Evolutionary conservation across 306 rosid species (phyloP).

Genomic region (Malus sieversii): DNA sequence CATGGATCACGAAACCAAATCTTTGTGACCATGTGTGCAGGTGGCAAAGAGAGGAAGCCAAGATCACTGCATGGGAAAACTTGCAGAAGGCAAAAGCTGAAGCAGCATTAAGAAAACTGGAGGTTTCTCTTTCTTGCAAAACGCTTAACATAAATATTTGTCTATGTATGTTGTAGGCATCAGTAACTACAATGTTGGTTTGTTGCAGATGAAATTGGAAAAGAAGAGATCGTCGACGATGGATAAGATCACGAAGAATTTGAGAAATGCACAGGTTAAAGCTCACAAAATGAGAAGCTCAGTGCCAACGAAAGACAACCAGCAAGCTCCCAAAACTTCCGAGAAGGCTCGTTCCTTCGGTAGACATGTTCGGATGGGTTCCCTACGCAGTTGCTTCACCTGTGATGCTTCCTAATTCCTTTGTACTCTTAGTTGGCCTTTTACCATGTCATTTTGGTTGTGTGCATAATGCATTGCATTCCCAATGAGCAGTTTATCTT

Average conservation of each 20-base stretch:
- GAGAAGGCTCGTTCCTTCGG: slow-evolving; percentile 3
- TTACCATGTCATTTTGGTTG: background rate
- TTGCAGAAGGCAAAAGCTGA: slow-evolving; percentile 88
- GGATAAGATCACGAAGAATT: slow-evolving; percentile 70
- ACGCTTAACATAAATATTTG: no score
- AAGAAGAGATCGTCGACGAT: slow-evolving; percentile 71
- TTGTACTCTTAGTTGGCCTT: background rate
- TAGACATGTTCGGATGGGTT: slow-evolving; percentile 17
- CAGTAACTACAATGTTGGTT: slow-evolving; percentile 16
- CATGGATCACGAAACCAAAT: background rate
- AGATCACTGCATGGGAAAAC: slow-evolving; percentile 84
- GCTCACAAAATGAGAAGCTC: slow-evolving; percentile 68
- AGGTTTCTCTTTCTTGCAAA: slow-evolving; percentile 34
- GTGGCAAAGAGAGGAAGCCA: slow-evolving; percentile 73
- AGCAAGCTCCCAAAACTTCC: slow-evolving; percentile 10
- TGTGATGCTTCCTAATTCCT: slow-evolving; percentile 20
- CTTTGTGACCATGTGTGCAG: slow-evolving; percentile 23
- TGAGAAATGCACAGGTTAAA: slow-evolving; percentile 62
- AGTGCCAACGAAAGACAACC: slow-evolving; percentile 11
- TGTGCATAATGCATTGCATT: no score
- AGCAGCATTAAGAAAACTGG: slow-evolving; percentile 72
- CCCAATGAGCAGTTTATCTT: background rate
- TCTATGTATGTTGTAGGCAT: background rate
- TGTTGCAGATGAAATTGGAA: slow-evolving; percentile 74
- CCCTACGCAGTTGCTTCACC: slow-evolving; percentile 19